phyloP scores from a whole-genome alignment of 805 yeast genomes.

The Nematodospora valgi region DNA sequence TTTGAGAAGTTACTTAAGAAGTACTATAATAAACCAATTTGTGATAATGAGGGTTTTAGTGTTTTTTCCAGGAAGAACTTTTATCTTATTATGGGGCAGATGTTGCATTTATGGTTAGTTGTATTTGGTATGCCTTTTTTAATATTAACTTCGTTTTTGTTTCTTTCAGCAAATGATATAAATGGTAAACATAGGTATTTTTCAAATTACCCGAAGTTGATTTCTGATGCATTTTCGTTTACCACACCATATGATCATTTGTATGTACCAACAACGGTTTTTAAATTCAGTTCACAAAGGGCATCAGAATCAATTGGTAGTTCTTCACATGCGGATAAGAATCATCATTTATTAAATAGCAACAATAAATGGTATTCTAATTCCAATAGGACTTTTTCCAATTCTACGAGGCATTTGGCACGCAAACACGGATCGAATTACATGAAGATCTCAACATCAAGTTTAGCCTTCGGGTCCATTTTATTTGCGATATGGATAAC shows the following conservation, averaged over 20 bases:
- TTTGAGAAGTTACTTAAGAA: conserved; percentile 5
- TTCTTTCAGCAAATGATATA: conserved; percentile 18
- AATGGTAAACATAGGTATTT: conserved; percentile 12
- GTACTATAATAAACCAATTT: conserved; percentile 8
- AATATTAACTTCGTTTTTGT: conserved; percentile 34
- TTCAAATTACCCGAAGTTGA: conserved; percentile 13
- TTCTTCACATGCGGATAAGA: background rate
- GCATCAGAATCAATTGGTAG: background rate
- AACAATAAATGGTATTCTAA: background rate
- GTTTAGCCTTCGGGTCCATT: conserved; percentile 28
- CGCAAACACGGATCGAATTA: background rate
- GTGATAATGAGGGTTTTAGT: conserved; percentile 7
- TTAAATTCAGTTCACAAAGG: conserved; percentile 3
- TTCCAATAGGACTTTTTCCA: background rate
- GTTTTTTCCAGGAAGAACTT: conserved; percentile 16
- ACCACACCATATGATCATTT: conserved; percentile 21
- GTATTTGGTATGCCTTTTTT: conserved; percentile 44
- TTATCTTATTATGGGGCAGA: conserved; percentile 29
- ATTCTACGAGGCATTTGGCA: background rate
- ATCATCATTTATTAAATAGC: background rate
- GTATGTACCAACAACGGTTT: conserved; percentile 6
- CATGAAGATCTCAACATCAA: conserved; percentile 3
- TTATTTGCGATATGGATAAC: conserved; percentile 23
- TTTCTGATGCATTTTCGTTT: conserved; percentile 21
- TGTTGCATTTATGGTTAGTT: conserved; percentile 27